Conservation (phyloP, 352 stramenopile species). For the Phytophthora syringae region DNA sequence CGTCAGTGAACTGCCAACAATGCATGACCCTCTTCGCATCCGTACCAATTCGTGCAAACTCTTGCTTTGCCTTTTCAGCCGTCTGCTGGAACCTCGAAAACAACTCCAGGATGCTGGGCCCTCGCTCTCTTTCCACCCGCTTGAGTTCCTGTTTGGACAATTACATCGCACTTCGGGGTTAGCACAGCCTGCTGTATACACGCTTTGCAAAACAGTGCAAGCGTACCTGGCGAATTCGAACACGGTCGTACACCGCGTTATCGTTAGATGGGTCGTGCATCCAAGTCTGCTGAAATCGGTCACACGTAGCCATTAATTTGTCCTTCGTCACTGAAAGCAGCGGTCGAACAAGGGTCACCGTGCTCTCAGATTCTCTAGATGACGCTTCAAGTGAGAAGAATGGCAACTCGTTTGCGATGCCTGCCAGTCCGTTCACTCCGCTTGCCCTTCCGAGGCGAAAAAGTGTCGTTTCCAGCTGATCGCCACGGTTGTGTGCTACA, state of each 20-base stretch:
- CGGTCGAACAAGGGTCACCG: slow-evolving; percentile 57
- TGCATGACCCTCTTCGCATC: neutral
- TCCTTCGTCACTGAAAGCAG: slow-evolving; percentile 68
- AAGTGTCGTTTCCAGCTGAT: slow-evolving; percentile 84
- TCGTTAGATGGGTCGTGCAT: slow-evolving; percentile 88
- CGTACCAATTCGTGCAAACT: slow-evolving; percentile 53
- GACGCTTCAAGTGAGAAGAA: slow-evolving; percentile 29
- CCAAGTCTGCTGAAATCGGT: slow-evolving; percentile 76
- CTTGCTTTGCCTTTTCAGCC: slow-evolving; percentile 54
- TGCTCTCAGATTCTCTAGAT: slow-evolving; percentile 8
- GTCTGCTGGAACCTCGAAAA: slow-evolving; percentile 56
- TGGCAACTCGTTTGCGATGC: slow-evolving; percentile 51
- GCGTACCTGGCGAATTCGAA: slow-evolving; percentile 81
- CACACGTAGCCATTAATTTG: slow-evolving; percentile 70
- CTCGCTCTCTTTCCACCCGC: slow-evolving; percentile 47
- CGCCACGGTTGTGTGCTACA: slow-evolving; percentile 79
- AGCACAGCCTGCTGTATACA: no score
- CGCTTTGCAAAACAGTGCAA: neutral
- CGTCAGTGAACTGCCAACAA: slow-evolving; percentile 4
- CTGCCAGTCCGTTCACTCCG: slow-evolving; percentile 77
- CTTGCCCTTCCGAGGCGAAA: slow-evolving; percentile 80
- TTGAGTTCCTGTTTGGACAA: slow-evolving; percentile 48
- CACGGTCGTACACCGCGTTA: slow-evolving; percentile 75
- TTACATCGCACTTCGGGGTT: neutral
- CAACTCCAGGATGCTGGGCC: slow-evolving; percentile 44